These are phyloP conservation scores for Starmerella apis DNA, from an alignment of 805 yeast genomes.

Conservation along the genomic window DNA sequence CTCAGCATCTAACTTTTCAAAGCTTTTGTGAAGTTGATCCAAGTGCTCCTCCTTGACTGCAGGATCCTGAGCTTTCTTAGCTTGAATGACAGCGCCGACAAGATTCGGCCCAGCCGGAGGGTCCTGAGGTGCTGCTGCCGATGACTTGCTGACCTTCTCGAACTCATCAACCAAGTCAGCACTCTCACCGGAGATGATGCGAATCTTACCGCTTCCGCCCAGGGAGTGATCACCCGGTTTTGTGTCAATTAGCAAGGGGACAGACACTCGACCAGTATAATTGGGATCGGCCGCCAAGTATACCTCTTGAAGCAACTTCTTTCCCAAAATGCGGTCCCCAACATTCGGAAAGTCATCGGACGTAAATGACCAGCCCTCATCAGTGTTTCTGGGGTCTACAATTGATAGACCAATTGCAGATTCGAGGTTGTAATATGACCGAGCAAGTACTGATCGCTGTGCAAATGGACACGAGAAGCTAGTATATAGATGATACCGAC, in stretches of 20 bases:
- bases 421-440: conserved; percentile 59
- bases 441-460: conserved; percentile 63
- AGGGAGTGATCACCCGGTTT: conserved; percentile 44
- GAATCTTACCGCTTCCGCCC: conserved; percentile 14
- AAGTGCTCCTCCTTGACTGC: conserved; percentile 53
- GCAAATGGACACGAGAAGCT: conserved; percentile 94
- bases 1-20: conserved; percentile 36
- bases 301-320: conserved; percentile 52
- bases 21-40: conserved; percentile 42
- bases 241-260: conserved; percentile 87
- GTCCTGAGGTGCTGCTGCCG: conserved; percentile 36
- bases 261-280: conserved; percentile 76
- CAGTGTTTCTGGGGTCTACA: conserved; percentile 83
- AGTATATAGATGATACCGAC: conserved; percentile 77
- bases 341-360: conserved; percentile 36
- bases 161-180: conserved; percentile 77
- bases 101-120: conserved; percentile 49
- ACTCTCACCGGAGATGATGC: conserved; percentile 81
- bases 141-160: conserved; percentile 43
- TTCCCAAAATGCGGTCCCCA: conserved; percentile 52
- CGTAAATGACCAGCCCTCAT: conserved; percentile 74
- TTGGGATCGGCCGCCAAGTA: conserved; percentile 67
- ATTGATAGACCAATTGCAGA: conserved; percentile 42
- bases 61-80: conserved; percentile 70
- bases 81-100: conserved; percentile 68